phyloP scores from a whole-genome alignment of 1,284 basidiomycete species.

The Ustilago loliicola region DNA sequence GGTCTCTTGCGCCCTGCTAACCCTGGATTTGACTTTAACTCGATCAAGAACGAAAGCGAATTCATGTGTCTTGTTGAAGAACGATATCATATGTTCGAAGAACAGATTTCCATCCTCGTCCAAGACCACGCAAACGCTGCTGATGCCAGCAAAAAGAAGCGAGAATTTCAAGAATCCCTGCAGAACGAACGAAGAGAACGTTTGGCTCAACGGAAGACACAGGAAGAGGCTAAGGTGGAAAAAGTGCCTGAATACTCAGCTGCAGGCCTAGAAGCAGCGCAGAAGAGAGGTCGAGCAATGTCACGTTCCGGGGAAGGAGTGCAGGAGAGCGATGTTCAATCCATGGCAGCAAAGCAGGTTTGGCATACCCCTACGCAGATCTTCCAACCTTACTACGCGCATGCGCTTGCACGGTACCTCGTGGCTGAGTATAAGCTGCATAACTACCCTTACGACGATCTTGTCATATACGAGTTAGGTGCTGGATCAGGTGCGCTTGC shows the following conservation, averaged over 20 bases:
- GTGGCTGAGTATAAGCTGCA: conserved; percentile 89
- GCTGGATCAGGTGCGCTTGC: conserved; percentile 97
- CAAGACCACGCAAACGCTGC: conserved; percentile 14
- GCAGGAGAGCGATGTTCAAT: conserved; percentile 63
- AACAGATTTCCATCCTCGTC: conserved; percentile 40
- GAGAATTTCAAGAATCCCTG: background rate
- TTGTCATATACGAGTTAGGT: conserved; percentile 96
- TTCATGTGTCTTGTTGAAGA: conserved; percentile 85
- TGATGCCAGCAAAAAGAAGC: conserved; percentile 13
- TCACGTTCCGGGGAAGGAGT: conserved; percentile 37
- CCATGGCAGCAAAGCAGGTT: conserved; percentile 80
- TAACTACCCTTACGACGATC: conserved; percentile 93
- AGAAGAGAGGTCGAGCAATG: conserved; percentile 60
- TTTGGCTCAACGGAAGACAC: conserved; percentile 11
- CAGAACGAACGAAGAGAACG: conserved; percentile 15
- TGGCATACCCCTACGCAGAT: conserved; percentile 99
- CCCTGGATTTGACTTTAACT: conserved; percentile 78
- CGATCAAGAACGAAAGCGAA: conserved; percentile 78
- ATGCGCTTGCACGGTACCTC: conserved; percentile 87
- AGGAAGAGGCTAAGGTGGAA: background rate
- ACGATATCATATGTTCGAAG: conserved; percentile 72
- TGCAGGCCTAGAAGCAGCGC: conserved; percentile 54
- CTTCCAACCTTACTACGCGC: conserved; percentile 97
- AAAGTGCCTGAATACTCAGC: conserved; percentile 38
- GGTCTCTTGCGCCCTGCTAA: conserved; percentile 32